These are phyloP conservation scores for Lipomyces japonicus DNA, from an alignment of 805 yeast species.

Conservation along the genomic window DNA sequence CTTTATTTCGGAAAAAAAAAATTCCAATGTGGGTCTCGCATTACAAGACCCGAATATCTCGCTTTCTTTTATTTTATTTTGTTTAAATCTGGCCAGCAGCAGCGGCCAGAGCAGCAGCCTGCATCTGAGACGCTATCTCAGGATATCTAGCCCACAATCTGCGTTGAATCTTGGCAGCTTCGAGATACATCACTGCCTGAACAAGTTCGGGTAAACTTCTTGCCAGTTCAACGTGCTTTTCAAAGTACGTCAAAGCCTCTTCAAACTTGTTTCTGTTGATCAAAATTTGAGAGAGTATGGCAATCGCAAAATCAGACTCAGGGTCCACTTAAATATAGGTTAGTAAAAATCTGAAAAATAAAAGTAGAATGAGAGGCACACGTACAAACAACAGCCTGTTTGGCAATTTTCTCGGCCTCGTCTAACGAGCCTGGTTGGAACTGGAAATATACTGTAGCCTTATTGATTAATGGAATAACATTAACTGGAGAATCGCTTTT, in stretches of 20 bases:
- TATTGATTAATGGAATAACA: constrained; percentile 83
- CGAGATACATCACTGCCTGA: constrained; percentile 87
- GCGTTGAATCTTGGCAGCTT: constrained; percentile 59
- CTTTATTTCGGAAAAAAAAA: too few species aligned
- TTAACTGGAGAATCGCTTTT: constrained; percentile 55
- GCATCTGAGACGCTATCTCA: constrained; percentile 11
- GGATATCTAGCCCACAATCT: constrained; percentile 45
- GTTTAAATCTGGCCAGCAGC: too few species aligned
- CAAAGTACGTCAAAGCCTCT: constrained; percentile 77
- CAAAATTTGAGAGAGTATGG: constrained; percentile 87
- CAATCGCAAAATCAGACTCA: constrained; percentile 80
- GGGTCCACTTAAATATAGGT: constrained; percentile 54
- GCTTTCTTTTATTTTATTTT: too few species aligned
- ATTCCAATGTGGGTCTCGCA: too few species aligned
- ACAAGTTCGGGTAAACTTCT: constrained; percentile 82
- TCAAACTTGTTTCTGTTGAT: constrained; percentile 77
- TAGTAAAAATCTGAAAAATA: background rate
- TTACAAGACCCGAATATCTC: too few species aligned
- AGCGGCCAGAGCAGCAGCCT: background rate
- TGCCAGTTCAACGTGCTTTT: constrained; percentile 75
- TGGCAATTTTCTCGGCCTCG: constrained; percentile 62
- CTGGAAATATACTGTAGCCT: constrained; percentile 58
- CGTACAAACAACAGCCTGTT: constrained; percentile 59
- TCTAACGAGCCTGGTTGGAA: constrained; percentile 42
- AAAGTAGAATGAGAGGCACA: background rate